These are phyloP conservation scores for Fusarium papillatum DNA, from an alignment of 2,329 filamentous ascomycete genomes.

Conservation along the genomic window DNA sequence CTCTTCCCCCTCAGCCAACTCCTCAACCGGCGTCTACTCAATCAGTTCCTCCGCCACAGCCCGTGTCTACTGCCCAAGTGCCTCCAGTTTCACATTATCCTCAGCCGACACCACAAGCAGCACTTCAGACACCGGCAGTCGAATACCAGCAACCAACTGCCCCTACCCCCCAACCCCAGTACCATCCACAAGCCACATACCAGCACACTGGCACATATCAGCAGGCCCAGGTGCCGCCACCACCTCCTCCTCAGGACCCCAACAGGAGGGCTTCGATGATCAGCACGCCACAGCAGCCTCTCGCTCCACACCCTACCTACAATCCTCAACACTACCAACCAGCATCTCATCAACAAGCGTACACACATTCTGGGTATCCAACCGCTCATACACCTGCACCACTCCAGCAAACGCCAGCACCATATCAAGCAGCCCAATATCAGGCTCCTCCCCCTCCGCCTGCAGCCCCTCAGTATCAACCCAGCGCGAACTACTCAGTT, in stretches of 20 bases:
- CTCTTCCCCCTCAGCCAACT: too few relatives aligned
- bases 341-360: not conserved
- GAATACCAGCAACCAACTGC: not conserved
- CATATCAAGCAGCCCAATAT: conserved; percentile 13
- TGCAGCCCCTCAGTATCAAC: not conserved
- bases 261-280: conserved; percentile 11
- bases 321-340: conserved; percentile 31
- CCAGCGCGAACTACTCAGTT: conserved; percentile 6
- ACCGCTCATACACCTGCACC: not conserved
- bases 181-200: not conserved
- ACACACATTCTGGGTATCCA: not conserved
- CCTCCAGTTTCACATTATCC: not conserved
- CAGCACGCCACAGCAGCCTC: not conserved
- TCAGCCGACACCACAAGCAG: not conserved
- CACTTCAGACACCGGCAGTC: not conserved
- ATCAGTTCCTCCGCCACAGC: too few relatives aligned
- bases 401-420: not conserved
- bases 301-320: conserved; percentile 6
- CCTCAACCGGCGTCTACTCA: too few relatives aligned
- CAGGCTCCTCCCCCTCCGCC: conserved; percentile 16
- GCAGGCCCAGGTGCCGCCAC: not conserved
- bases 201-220: conserved; percentile 1
- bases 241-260: not conserved
- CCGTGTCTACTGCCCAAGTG: not conserved
- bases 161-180: not conserved